Base-by-base conservation (phyloP, 805 yeast genomes). In the Komagataella kurtzmanii region DNA sequence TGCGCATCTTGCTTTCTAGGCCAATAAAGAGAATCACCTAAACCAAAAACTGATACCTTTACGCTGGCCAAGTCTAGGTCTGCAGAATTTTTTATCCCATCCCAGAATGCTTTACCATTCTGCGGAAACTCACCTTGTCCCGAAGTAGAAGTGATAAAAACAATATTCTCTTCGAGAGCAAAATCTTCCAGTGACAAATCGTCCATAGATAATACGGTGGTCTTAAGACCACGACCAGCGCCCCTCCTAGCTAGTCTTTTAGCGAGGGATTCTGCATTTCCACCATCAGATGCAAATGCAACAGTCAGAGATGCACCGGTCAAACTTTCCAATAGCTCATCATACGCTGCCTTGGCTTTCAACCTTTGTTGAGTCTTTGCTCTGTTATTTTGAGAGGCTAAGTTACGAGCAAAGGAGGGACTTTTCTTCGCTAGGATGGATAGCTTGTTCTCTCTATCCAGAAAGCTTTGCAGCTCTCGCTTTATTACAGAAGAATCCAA, bases 1-100 rank as follows among this genome's bases (percentile, higher is more conserved):
- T 86, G 91, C 59, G 82, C 81, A 70, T 91, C 98, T 68, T 91
- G 96, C 66, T 88, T 87, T 70, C 98, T 80, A 59, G 98, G 98
- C 98, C 98, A 91, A 72, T 91, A 89, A 62, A 79, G 79, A 49
- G 87, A 79, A 65, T 85, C 93, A 61, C 93, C 93, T 62, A 85
- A 72, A 60, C 89, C 91, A 59, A 85, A 85, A 24, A 80, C 84
- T 8, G 87, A 75, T 55, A 70, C 74, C 56, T 74, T 77, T 51
- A 80, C 72, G 46, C 72, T 61, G 4, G 83, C 73, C 54, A 84
- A 74, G 62, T 87, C 95, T 51, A 79, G 66, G 55, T 82, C 85
- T 47, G 74, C 72, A n/a, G 82, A 59, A 50, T 65, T 65, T 67
- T 83, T 85, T 56, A 85, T 63, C 24, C 72, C 78, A 58, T 85